Base-by-base conservation (phyloP, 75 land plant species). In the Picea glauca region DNA sequence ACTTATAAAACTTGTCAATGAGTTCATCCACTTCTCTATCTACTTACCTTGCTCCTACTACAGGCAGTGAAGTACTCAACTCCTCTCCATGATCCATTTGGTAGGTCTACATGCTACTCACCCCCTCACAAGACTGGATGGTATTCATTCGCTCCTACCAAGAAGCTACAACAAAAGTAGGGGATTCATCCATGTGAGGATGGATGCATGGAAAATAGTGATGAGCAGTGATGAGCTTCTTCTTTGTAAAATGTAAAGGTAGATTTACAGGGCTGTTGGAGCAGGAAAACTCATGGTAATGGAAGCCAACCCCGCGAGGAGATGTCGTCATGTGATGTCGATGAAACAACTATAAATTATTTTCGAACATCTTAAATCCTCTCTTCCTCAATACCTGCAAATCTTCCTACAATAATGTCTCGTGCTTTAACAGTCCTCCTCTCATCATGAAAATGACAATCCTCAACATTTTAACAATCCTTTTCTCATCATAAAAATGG, bases 201-300 rank as follows among this genome's bases (percentile, higher is more conserved):
- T 60, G 62, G n/a, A 20, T 18, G 6, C n/a, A 60, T 4, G n/a
- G 62, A 17, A 60, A 60, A 20, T 20, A 60, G 5, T 5, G 61
- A 1, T 60, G 17, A 1, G 18, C n/a, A 20, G 6, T 18, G 4
- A 3, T 20, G 4, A 18, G n/a, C n/a, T 20, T 60, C n/a, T 20
- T 60, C n/a, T 20, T 60, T 18, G n/a, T n/a, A n/a, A n/a, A n/a
- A n/a, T n/a, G n/a, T n/a, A n/a, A n/a, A n/a, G n/a, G n/a, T 60
- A n/a, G 62, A 5, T 18, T 18, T 13, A 35, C 70, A 66, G 70
- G 70, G 35, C 70, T 66, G 70, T 66, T 32, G 32, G 35, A 66
- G 32, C 35, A 66, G 3, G 70, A 66, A 66, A 66, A 66, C 13
- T 66, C n/a, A n/a, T n/a, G n/a, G n/a, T n/a, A n/a, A n/a, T n/a